phyloP scores from a whole-genome alignment of 2,329 filamentous ascomycete species.

The Aspergillus neotritici region DNA sequence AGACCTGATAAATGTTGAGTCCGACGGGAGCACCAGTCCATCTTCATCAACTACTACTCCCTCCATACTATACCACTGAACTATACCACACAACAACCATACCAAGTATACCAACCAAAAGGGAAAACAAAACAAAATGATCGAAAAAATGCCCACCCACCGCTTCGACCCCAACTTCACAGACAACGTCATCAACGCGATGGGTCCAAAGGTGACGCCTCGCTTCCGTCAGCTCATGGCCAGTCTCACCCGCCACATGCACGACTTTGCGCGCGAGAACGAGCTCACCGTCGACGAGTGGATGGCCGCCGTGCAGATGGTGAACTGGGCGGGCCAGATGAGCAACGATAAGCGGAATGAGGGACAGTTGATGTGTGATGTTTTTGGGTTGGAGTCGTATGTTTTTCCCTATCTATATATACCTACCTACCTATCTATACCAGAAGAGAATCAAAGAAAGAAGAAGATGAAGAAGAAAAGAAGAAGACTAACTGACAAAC shows the following conservation, averaged over 20 bases:
- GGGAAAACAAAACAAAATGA: background rate
- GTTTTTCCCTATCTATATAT: constrained; percentile 11
- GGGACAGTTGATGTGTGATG: constrained; percentile 55
- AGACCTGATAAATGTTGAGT: too few relatives aligned
- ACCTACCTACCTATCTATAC: background rate
- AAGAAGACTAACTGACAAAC: constrained; percentile 1
- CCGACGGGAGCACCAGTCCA: too few relatives aligned
- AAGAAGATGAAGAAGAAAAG: background rate
- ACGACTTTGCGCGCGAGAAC: constrained; percentile 56
- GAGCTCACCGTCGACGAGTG: constrained; percentile 56
- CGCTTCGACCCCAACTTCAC: constrained; percentile 51
- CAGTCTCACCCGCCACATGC: constrained; percentile 50
- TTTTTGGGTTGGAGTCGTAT: constrained; percentile 55
- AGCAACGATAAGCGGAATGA: constrained; percentile 58
- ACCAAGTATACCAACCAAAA: background rate
- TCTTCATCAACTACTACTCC: too few relatives aligned
- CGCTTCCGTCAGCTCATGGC: constrained; percentile 59
- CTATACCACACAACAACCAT: background rate
- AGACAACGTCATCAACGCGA: constrained; percentile 66
- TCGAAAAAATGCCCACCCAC: constrained; percentile 23
- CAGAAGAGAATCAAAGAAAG: too few relatives aligned
- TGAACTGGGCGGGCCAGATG: constrained; percentile 61
- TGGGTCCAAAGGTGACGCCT: constrained; percentile 63
- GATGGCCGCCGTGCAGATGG: constrained; percentile 51
- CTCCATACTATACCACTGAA: too few relatives aligned